A percentile compares a stretch with the other conserved stretches of the same genome.
Conservation (phyloP, 1,139 yeast species). For the Scheffersomyces lignicola region DNA sequence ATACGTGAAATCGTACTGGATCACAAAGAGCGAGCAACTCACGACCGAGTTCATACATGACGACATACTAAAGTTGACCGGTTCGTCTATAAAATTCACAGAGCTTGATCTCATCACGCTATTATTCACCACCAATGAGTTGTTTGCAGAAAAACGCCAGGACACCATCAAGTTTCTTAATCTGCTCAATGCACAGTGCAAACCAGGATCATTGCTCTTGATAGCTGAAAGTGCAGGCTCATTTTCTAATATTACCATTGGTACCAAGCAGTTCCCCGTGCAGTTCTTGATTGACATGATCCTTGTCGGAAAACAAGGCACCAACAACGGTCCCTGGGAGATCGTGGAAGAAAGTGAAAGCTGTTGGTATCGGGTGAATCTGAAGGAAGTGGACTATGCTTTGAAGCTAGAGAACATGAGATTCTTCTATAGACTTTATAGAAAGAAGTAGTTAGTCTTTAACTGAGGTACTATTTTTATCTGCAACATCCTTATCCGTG, state of each 20-base stretch:
- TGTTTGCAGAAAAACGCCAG: conserved; percentile 67
- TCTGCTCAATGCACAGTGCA: conserved; percentile 45
- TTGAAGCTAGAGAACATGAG: conserved; percentile 85
- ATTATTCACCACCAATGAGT: conserved; percentile 83
- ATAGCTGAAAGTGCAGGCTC: conserved; percentile 91
- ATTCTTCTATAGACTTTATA: conserved; percentile 74
- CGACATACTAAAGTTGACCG: conserved; percentile 41
- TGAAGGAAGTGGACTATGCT: conserved; percentile 57
- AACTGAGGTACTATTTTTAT: too few species aligned
- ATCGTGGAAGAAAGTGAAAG: conserved; percentile 67
- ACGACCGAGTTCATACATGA: conserved; percentile 46
- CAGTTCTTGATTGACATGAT: conserved; percentile 77
- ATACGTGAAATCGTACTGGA: conserved; percentile 53
- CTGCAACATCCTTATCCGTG: too few species aligned
- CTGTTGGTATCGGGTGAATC: conserved; percentile 73
- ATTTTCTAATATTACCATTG: conserved; percentile 76
- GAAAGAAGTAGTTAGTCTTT: conserved; percentile 48
- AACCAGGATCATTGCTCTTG: conserved; percentile 56
- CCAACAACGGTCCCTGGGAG: conserved; percentile 61
- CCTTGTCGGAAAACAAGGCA: conserved; percentile 55
- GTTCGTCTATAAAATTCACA: conserved; percentile 15
- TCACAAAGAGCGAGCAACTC: conserved; percentile 40
- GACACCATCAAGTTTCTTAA: conserved; percentile 64
- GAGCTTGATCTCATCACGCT: conserved; percentile 57
- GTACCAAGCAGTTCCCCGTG: conserved; percentile 75